Evolutionary conservation across 768 basidiomycete species (phyloP).

Genomic region (Lactarius pseudohatsudake): DNA sequence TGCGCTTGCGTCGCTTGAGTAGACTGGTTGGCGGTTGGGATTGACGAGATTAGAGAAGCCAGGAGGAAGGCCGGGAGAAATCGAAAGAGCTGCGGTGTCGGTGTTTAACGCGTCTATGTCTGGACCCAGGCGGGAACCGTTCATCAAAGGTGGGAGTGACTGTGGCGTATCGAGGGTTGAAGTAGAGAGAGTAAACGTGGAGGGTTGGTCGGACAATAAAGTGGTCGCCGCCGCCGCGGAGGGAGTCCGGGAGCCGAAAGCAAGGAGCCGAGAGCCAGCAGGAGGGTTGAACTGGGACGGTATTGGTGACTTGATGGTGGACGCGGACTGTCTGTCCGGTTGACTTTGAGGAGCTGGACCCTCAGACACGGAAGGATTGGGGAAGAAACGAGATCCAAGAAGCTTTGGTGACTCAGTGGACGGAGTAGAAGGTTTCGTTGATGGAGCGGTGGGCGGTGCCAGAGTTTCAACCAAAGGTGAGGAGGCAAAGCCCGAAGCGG

Average conservation of each 20-base stretch:
- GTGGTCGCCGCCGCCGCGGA: constrained; percentile 25
- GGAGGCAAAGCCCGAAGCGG: constrained; percentile 3
- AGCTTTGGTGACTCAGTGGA: constrained; percentile 28
- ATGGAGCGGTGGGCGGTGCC: constrained; percentile 14
- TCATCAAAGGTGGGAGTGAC: constrained; percentile 25
- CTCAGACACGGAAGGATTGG: constrained; percentile 33
- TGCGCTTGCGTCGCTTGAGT: constrained; percentile 16
- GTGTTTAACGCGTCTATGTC: constrained; percentile 10
- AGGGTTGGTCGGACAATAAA: constrained; percentile 23
- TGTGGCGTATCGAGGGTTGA: constrained; percentile 29
- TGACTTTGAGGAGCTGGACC: constrained; percentile 17
- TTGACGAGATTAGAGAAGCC: constrained; percentile 19
- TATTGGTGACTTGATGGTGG: constrained; percentile 31
- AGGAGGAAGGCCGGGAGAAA: constrained; percentile 8
- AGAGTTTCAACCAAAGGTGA: constrained; percentile 15
- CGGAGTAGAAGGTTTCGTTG: constrained; percentile 26
- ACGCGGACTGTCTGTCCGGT: constrained; percentile 18
- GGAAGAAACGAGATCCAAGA: constrained; percentile 40
- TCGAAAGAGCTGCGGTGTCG: not conserved
- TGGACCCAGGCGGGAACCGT: constrained; percentile 9
- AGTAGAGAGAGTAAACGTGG: constrained; percentile 27
- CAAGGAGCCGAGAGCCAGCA: constrained; percentile 45
- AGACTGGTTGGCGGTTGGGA: constrained; percentile 12
- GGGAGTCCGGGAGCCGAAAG: constrained; percentile 38
- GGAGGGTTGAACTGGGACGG: constrained; percentile 42